Base-by-base conservation (phyloP, 768 basidiomycete genomes). In the Trametes cinnabarina region DNA sequence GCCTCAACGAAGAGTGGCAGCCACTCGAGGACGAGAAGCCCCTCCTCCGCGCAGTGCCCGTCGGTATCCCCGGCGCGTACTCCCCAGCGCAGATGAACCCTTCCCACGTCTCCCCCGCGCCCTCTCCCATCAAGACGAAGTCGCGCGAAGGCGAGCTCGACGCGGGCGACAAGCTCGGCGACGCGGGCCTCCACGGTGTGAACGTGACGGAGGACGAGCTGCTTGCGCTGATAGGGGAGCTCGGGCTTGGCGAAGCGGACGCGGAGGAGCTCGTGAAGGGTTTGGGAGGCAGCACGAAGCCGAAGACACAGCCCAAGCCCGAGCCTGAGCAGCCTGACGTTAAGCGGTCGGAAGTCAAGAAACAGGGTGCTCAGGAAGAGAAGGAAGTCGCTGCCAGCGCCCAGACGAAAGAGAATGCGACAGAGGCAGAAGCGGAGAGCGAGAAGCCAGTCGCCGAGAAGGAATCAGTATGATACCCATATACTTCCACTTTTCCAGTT, bases 21-120 rank as follows among this genome's bases (percentile, higher is more conserved):
- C 74, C 74, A 7, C 71, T 82, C 47, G 88, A 90, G 37, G 85
- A 83, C 58, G 83, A 85, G 47, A 76, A 75, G n/a, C 79, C 82
- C 1, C 71, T 78, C 3, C 84, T 82, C 5, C 73, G 72, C 25
- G 80, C 73, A 0, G 79, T 82, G 62, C 85, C 88, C 11, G 80
- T 92, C 49, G 92, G 91, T 53, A 88, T 94, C 6, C 90, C 92
- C 3, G 92, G 92, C 3, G 92, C 88, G 0, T 76, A 81, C 26
- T 77, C 84, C 8, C 89, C 91, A 10, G 73, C 84, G 8, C 83
- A 92, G 68, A 92, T 92, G 87, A 88, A 86, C 7, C 87, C 88
- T n/a, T 82, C 87, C 39, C 86, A 92, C 64, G 84, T 76, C 65
- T 70, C 71, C 5, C 71, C 72, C 3, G 59, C 64, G n/a, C 67